Percentiles rank a stretch among this genome's conserved stretches.
Evolutionary conservation across 805 yeast species (phyloP).

Genomic region (Kregervanrija fluxuum): DNA sequence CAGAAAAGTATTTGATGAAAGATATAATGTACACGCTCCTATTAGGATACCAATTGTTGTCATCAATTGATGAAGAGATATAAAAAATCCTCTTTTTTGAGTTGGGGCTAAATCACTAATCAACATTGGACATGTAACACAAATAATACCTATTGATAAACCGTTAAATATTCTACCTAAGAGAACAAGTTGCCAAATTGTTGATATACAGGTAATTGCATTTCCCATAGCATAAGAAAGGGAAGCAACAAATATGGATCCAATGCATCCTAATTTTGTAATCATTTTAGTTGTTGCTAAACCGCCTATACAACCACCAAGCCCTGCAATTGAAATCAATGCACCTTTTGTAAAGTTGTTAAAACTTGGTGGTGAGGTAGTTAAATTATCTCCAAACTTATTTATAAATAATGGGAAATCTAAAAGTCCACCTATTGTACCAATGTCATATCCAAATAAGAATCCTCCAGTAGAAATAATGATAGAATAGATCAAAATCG

Average conservation of each 20-base stretch:
- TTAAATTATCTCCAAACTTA: conserved; percentile 18
- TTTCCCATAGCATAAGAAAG: conserved; percentile 17
- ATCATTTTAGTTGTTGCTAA: conserved; percentile 18
- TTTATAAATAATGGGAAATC: conserved; percentile 22
- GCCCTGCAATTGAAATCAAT: conserved; percentile 22
- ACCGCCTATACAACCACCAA: conserved; percentile 29
- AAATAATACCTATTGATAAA: conserved; percentile 23
- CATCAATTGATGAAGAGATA: conserved; percentile 27
- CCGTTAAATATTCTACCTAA: conserved; percentile 27
- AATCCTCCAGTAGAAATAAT: conserved; percentile 27
- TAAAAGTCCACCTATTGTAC: conserved; percentile 29
- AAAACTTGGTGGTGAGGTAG: conserved; percentile 6
- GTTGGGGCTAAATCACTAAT: conserved; percentile 30
- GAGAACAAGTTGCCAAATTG: conserved; percentile 19
- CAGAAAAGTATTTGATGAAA: conserved; percentile 8
- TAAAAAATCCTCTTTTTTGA: conserved; percentile 23
- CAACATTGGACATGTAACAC: conserved; percentile 30
- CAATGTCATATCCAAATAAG: conserved; percentile 31
- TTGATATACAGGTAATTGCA: conserved; percentile 12
- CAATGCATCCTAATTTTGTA: conserved; percentile 21
- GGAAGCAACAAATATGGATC: conserved; percentile 17
- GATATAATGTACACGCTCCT: conserved; percentile 23
- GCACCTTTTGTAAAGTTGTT: conserved; percentile 23
- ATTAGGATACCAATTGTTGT: conserved; percentile 28
- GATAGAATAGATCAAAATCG: conserved; percentile 18